Evolutionary conservation across 371 early-diverging fungal species (phyloP).

Genomic region (Blakeslea trispora): DNA sequence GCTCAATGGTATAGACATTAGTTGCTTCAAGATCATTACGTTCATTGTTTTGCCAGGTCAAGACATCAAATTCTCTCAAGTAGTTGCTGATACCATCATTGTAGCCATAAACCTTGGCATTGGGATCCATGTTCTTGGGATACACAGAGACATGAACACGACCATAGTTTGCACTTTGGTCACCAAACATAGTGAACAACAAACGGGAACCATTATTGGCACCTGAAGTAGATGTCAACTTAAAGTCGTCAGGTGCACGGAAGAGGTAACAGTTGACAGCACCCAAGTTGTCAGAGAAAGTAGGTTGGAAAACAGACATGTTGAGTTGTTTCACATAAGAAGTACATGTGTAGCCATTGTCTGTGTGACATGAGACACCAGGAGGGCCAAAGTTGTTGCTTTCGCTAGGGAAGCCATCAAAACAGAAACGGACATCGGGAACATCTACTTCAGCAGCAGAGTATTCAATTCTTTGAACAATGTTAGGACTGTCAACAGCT

Average conservation of each 20-base stretch:
- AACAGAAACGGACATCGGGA: constrained; percentile 54
- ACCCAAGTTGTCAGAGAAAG: constrained; percentile 41
- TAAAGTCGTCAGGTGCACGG: constrained; percentile 35
- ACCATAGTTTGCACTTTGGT: constrained; percentile 31
- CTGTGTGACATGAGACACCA: constrained; percentile 41
- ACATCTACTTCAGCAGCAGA: constrained; percentile 37
- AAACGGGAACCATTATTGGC: constrained; percentile 45
- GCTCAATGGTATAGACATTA: constrained; percentile 39
- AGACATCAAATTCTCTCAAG: constrained; percentile 30
- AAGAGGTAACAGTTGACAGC: constrained; percentile 44
- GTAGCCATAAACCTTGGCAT: constrained; percentile 35
- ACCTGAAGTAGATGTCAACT: constrained; percentile 44
- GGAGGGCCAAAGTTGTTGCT: constrained; percentile 18
- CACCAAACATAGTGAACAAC: constrained; percentile 43
- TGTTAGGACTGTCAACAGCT: constrained; percentile 45
- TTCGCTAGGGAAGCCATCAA: constrained; percentile 41
- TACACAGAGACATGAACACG: constrained; percentile 46
- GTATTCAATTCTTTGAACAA: constrained; percentile 42
- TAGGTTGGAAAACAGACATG: constrained; percentile 41
- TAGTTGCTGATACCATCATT: constrained; percentile 21
- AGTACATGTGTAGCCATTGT: constrained; percentile 39
- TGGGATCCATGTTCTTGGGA: constrained; percentile 52
- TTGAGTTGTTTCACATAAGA: constrained; percentile 30
- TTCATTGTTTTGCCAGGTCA: constrained; percentile 41
- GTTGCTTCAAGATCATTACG: constrained; percentile 44